Conservation (phyloP, 306 rosid species). For the Lablab purpureus region DNA sequence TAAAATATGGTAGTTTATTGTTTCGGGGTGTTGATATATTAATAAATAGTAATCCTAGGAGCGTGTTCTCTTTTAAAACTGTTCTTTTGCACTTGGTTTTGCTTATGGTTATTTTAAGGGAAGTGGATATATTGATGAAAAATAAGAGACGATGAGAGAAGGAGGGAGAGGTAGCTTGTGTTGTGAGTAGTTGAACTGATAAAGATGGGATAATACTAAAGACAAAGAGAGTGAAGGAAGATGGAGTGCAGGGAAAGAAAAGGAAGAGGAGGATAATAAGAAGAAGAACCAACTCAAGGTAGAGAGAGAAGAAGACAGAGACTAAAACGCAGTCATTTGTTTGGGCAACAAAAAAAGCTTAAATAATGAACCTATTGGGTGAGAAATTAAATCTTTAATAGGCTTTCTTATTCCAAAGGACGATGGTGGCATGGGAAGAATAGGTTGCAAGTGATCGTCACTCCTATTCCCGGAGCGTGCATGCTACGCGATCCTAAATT, state of each 20-base stretch:
- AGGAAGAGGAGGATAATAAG: neutral
- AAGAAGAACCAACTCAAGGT: neutral
- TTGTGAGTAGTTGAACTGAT: slow-evolving; percentile 26
- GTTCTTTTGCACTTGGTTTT: slow-evolving; percentile 41
- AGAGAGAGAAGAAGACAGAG: slow-evolving; percentile 44
- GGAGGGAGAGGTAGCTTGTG: neutral
- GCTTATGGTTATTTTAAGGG: slow-evolving; percentile 63
- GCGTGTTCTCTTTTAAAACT: slow-evolving; percentile 32
- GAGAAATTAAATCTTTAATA: slow-evolving; percentile 29
- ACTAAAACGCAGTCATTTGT: slow-evolving; percentile 64
- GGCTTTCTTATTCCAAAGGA: slow-evolving; percentile 45
- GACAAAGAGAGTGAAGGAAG: slow-evolving; percentile 31
- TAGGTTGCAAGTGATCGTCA: slow-evolving; percentile 24
- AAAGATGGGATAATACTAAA: slow-evolving; percentile 13
- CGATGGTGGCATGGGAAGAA: slow-evolving; percentile 7
- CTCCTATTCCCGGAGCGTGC: slow-evolving; percentile 52
- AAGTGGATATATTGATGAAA: slow-evolving; percentile 33
- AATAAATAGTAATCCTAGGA: slow-evolving; percentile 32
- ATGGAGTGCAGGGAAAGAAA: slow-evolving; percentile 64
- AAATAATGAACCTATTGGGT: slow-evolving; percentile 36
- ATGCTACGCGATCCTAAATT: slow-evolving; percentile 44
- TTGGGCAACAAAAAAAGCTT: slow-evolving; percentile 43
- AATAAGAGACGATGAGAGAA: neutral
- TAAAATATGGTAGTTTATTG: slow-evolving; percentile 7
- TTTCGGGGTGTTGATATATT: slow-evolving; percentile 18